Conservation (phyloP, 1,284 basidiomycete species). For the Meira nashicola region DNA sequence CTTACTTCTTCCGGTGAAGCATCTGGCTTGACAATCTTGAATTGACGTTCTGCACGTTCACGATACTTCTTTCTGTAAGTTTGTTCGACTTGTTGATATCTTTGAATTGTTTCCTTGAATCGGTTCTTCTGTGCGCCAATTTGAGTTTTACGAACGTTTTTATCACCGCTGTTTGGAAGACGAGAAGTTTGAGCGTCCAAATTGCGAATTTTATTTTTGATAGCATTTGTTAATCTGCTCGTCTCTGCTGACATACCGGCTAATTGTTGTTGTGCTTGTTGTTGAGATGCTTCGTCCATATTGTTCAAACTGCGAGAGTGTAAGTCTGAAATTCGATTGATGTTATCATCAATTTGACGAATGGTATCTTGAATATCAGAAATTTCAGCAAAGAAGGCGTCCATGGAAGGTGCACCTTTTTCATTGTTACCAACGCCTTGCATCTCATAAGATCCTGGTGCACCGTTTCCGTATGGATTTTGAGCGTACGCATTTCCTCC, state of each 20-base stretch:
- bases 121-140: constrained; percentile 60
- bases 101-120: constrained; percentile 57
- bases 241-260: constrained; percentile 38
- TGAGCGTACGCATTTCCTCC: constrained; percentile 15
- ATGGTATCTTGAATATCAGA: constrained; percentile 48
- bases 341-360: constrained; percentile 47
- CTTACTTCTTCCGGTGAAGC: constrained; percentile 77
- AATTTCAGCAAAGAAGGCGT: constrained; percentile 47
- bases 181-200: constrained; percentile 40
- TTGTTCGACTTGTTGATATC: constrained; percentile 81
- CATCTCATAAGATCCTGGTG: constrained; percentile 32
- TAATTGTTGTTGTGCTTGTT: constrained; percentile 47
- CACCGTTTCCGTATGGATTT: constrained; percentile 21
- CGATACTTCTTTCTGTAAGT: constrained; percentile 88
- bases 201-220: constrained; percentile 49
- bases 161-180: constrained; percentile 43
- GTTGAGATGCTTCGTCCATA: constrained; percentile 50
- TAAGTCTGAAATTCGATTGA: constrained; percentile 48
- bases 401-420: constrained; percentile 20
- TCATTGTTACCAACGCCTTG: constrained; percentile 24
- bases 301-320: constrained; percentile 51
- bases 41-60: constrained; percentile 90
- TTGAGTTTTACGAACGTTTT: constrained; percentile 53
- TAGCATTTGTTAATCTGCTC: constrained; percentile 43
- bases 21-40: constrained; percentile 86